Conservation (phyloP, 345 rosid genomes). For the Dimocarpus longan region DNA sequence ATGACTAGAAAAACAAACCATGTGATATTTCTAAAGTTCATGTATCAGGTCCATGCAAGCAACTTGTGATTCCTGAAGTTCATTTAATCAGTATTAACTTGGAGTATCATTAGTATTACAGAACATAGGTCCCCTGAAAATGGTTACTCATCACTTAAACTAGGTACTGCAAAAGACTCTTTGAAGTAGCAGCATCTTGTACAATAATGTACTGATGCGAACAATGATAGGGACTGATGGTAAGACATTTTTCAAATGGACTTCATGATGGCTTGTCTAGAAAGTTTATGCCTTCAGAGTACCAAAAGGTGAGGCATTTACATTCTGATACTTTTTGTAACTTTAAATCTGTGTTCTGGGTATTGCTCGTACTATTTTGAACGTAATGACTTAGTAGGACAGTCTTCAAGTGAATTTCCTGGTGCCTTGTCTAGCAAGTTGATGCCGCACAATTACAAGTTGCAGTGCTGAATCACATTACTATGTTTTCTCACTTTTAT, state of each 20-base stretch:
- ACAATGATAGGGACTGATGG: not conserved
- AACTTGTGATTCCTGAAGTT: not conserved
- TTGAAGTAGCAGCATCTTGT: not conserved
- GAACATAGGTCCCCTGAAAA: not conserved
- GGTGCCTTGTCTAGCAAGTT: not conserved
- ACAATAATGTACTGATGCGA: not conserved
- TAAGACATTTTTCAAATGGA: not conserved
- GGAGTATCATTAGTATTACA: not conserved
- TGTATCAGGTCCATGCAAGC: not conserved
- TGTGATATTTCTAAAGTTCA: too few relatives aligned
- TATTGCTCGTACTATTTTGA: not conserved
- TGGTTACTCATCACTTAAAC: not conserved
- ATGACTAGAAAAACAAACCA: too few relatives aligned
- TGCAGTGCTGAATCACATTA: not conserved
- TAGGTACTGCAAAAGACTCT: not conserved
- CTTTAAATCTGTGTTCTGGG: not conserved
- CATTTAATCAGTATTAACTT: not conserved
- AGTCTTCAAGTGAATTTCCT: not conserved
- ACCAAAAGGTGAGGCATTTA: not conserved
- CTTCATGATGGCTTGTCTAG: not conserved
- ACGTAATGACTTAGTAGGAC: not conserved
- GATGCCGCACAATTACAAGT: not conserved
- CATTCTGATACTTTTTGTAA: not conserved
- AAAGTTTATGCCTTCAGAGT: not conserved
- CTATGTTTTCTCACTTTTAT: not conserved